Evolutionary conservation across 2,329 filamentous ascomycete species (phyloP), one percentile per base, ranked within the genome.

Genomic region (Penicillium sp.): DNA sequence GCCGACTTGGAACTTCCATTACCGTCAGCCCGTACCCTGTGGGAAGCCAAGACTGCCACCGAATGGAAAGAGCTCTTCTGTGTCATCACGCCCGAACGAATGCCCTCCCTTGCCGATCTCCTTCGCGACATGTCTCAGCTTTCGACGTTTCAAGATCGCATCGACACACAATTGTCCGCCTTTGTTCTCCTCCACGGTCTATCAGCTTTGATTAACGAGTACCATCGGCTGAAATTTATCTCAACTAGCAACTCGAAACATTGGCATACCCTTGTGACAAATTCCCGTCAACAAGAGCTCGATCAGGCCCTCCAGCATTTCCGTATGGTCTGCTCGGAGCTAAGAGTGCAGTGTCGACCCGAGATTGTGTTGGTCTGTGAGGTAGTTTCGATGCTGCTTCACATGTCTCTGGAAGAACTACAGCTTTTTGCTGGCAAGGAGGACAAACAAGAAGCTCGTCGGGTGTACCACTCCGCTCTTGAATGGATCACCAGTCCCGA

Each of bases 191-290:
- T 91, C 1, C 84, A 90, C 67, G 87, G 84, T 10, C 85, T 89
- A 58, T 91, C 88, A 84, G 83, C 86, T 1, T 78, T 90, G 67
- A 84, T 91, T 15, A 84, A 86, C 73, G 88, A 91, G 67, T 90
- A 88, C 66, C 83, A 87, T 76, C 82, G 70, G 1, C 63, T 72
- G 58, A 82, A 84, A 55, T 80, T 81, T 3, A 84, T 85, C 53
- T 80, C 81, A 17, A 77, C 74, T 24, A 78, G 71, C 53, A 71
- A 74, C 38, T 75, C 77, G 9, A 75, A 75, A 15, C 78, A 78
- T 38, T 78, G 80, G 22, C 82, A 79, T 56, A 70, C 67, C 0
- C 71, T 82, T 9, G 76, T 88, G 8, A 79, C 86, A 9, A 79
- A 75, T 53, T 84, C 84, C 9, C 83, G 88, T 1, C 86, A 88